Conservation (phyloP, 768 basidiomycete species). For the Vararia minispora region DNA sequence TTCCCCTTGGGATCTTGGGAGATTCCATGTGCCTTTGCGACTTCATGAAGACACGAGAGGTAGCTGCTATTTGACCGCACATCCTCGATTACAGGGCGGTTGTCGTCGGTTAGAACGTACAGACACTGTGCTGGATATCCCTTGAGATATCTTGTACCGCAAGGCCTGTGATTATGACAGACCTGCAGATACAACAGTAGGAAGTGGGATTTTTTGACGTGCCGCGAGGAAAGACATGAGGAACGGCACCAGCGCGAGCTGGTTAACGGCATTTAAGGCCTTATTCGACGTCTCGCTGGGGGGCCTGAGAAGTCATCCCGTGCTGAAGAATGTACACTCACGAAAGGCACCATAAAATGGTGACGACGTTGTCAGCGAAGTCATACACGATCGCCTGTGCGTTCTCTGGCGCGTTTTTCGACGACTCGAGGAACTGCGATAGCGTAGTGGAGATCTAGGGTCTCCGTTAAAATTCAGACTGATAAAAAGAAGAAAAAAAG, state of each 20-base stretch:
- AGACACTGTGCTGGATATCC: conserved; percentile 66
- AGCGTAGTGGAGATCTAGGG: conserved; percentile 63
- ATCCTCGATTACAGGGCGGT: conserved; percentile 58
- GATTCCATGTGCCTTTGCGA: conserved; percentile 31
- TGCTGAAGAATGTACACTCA: conserved; percentile 32
- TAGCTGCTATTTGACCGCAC: conserved; percentile 51
- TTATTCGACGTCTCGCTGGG: conserved; percentile 86
- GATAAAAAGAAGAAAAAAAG: neutral
- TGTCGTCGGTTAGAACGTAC: conserved; percentile 90
- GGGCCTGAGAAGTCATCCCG: conserved; percentile 14
- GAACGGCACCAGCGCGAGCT: conserved; percentile 68
- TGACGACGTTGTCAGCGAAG: conserved; percentile 88
- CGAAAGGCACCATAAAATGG: conserved; percentile 90
- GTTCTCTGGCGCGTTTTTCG: conserved; percentile 56
- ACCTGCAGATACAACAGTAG: conserved; percentile 78
- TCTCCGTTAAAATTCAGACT: conserved; percentile 1
- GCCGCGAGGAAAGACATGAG: conserved; percentile 82
- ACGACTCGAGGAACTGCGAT: conserved; percentile 49
- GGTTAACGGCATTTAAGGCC: conserved; percentile 78
- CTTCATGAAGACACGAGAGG: conserved; percentile 52
- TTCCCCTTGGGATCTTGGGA: conserved; percentile 24
- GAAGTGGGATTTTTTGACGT: conserved; percentile 53
- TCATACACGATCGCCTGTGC: conserved; percentile 71
- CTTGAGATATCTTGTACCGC: neutral
- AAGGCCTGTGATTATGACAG: conserved; percentile 1